Conservation (phyloP, 2,329 filamentous ascomycete species). For the Colletotrichum siamense region DNA sequence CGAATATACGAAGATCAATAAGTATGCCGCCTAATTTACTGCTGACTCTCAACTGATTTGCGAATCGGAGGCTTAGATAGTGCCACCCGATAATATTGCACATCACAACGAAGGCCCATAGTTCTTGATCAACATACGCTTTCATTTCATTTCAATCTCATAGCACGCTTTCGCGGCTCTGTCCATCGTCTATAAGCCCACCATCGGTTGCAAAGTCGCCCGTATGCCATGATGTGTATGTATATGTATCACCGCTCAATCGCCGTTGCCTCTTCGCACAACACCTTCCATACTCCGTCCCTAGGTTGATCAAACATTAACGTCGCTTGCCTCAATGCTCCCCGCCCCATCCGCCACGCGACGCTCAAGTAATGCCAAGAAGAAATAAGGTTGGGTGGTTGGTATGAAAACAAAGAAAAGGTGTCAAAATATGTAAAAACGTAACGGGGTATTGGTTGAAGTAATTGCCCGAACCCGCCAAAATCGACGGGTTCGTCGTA, state of each 20-base stretch:
- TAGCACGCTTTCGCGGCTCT: not conserved
- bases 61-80: not conserved
- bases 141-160: not conserved
- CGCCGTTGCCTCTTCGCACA: not conserved
- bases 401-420: not conserved
- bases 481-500: not conserved
- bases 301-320: not conserved
- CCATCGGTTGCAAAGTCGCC: not conserved
- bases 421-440: not conserved
- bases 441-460: slow-evolving; percentile 14
- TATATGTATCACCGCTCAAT: not conserved
- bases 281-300: not conserved
- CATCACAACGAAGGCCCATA: not conserved
- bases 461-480: not conserved
- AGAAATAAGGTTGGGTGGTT: not conserved
- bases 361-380: not conserved
- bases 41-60: not conserved
- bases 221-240: not conserved
- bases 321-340: not conserved
- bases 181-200: not conserved
- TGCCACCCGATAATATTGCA: too few species aligned
- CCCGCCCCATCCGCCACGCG: not conserved
- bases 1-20: too few species aligned
- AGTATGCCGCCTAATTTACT: too few species aligned
- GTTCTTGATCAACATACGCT: not conserved